Conservation (phyloP, 805 yeast genomes). For the Ascoidea tarda region DNA sequence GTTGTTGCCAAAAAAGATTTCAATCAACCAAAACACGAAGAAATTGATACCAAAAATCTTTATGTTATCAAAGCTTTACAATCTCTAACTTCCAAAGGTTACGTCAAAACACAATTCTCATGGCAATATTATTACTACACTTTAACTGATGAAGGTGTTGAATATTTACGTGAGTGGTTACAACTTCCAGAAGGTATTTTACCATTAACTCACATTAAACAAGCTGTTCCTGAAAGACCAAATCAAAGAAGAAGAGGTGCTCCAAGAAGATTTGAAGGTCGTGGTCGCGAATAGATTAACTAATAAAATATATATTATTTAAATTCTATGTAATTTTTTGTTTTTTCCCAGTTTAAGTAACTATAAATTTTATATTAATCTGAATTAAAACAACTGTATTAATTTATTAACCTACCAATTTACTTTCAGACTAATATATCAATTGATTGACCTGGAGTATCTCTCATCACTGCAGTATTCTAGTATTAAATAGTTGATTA, state of each 20-base stretch:
- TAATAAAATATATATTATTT: too few species aligned
- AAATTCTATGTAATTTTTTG: too few species aligned
- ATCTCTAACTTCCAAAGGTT: constrained; percentile 97
- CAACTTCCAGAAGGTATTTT: constrained; percentile 97
- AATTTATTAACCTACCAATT: too few species aligned
- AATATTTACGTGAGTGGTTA: constrained; percentile 94
- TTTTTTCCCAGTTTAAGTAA: too few species aligned
- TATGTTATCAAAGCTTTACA: constrained; percentile 98
- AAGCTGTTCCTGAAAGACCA: constrained; percentile 71
- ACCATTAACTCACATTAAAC: constrained; percentile 96
- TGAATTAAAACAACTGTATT: too few species aligned
- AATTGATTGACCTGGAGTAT: too few species aligned
- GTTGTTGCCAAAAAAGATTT: constrained; percentile 99
- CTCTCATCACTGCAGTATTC: too few species aligned
- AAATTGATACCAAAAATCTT: constrained; percentile 95
- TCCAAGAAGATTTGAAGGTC: constrained; percentile 51
- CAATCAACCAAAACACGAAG: constrained; percentile 96
- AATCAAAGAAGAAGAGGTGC: constrained; percentile 45
- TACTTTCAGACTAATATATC: too few species aligned
- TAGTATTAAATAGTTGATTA: too few species aligned
- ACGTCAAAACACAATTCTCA: constrained; percentile 98
- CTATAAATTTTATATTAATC: too few species aligned
- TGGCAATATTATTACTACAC: constrained; percentile 99
- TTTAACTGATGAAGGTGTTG: constrained; percentile 99
- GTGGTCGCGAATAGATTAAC: constrained; percentile 21